Conservation (phyloP, 768 basidiomycete species). For the Termitomyces sp. region DNA sequence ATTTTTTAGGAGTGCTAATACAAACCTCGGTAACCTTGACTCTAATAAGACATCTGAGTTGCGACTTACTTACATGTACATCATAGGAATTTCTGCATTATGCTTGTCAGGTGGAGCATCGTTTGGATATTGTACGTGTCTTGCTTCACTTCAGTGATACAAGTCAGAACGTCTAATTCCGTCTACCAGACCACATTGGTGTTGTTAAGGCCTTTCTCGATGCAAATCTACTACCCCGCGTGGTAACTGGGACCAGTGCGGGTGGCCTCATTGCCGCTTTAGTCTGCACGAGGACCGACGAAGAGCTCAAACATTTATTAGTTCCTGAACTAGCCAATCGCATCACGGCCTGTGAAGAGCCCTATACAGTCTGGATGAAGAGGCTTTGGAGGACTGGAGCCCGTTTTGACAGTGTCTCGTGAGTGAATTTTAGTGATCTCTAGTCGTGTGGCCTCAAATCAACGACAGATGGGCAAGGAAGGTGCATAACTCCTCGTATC, state of each 20-base stretch:
- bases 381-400: conserved; percentile 86
- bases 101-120: conserved; percentile 96
- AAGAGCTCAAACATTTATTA: conserved; percentile 73
- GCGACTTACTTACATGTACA: neutral
- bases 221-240: conserved; percentile 78
- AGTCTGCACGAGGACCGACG: conserved; percentile 83
- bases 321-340: conserved; percentile 80
- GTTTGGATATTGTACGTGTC: conserved; percentile 83
- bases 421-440: conserved; percentile 7
- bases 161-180: neutral
- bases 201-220: conserved; percentile 92
- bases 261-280: conserved; percentile 79
- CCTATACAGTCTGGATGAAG: conserved; percentile 60
- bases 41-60: neutral
- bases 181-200: conserved; percentile 72
- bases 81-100: conserved; percentile 68
- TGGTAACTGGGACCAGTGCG: conserved; percentile 92
- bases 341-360: conserved; percentile 79
- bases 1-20: conserved; percentile 87
- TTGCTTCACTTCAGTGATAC: neutral
- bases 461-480: conserved; percentile 75
- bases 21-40: conserved; percentile 61
- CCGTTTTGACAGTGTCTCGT: conserved; percentile 81
- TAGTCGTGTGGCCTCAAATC: conserved; percentile 1
- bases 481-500: conserved; percentile 34